Base-by-base conservation (phyloP, 2,329 filamentous ascomycete species). In the Diaporthe australafricana region DNA sequence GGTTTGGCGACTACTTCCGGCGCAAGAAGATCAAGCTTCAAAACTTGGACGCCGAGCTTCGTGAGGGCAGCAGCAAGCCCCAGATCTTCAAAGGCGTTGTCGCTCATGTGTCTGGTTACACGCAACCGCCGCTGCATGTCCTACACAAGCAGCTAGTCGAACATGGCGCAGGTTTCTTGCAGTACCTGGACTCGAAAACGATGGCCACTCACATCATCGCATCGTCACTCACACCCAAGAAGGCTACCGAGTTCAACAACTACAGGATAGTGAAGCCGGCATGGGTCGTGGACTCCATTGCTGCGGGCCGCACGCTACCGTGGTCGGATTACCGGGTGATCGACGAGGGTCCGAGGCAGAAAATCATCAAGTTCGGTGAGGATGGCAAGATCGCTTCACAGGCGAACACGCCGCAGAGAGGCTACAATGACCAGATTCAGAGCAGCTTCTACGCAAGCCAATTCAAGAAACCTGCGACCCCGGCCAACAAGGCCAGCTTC, bases 11-110 rank as follows among this genome's bases (percentile, higher is more conserved):
- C 79, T 99, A 98, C 81, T 97, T 98, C 80, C 89, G 95, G 63
- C 92, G 95, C 70, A 99, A 99, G 86, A 98, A 97, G 86, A 91
- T 98, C 81, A 99, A 99, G 80, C 88, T 99, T 4, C 96, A 98
- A 81, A 99, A 99, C 78, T 89, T 96, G 38, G 96, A 99, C 82
- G 91, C 91, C 11, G 90, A 97, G 68, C 86, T 97, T 55, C 91
- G 96, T 72, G 88, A 92, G 40, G 85, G 89, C 5, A 89, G 91
- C 1, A 91, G 92, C 75, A 94, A 93, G 75, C 94, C 95, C 12
- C 90, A 90, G 74, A 94, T 99, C 67, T 99, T 99, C 86, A 94
- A 92, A 76, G 95, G 94, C 0, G 88, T 98, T 11, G 95, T 98
- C 16, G 94, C 92, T 12, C 94, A 98, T 82, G 93, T 99, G 30